Percentiles rank a stretch among this genome's conserved stretches.
Evolutionary conservation across 768 basidiomycete species (phyloP).

Genomic region (Amanita exitialis): DNA sequence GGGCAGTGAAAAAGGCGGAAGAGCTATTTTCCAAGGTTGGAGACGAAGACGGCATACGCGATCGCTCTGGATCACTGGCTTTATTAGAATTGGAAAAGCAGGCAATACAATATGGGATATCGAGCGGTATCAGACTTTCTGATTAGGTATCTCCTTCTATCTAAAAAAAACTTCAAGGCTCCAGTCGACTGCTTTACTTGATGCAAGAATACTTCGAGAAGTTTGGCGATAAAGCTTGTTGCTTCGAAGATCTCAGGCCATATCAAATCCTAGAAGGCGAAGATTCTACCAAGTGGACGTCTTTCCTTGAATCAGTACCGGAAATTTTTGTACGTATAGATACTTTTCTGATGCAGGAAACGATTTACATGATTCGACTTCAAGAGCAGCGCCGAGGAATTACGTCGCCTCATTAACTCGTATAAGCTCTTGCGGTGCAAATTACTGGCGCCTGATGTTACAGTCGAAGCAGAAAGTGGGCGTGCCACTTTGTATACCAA

Average conservation of each 20-base stretch:
- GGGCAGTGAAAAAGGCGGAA: conserved; percentile 31
- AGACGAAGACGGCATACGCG: conserved; percentile 55
- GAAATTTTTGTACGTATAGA: conserved; percentile 34
- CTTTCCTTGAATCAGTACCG: conserved; percentile 39
- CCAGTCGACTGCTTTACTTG: conserved; percentile 30
- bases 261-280: conserved; percentile 45
- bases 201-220: conserved; percentile 60
- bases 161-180: conserved; percentile 24
- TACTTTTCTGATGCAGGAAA: neutral
- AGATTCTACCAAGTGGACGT: conserved; percentile 38
- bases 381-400: conserved; percentile 40
- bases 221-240: conserved; percentile 76
- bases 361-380: neutral
- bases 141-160: neutral
- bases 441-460: conserved; percentile 38
- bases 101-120: conserved; percentile 34
- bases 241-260: conserved; percentile 75
- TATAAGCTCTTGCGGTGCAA: conserved; percentile 65
- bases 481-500: conserved; percentile 42
- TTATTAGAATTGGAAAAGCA: conserved; percentile 70
- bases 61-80: conserved; percentile 67
- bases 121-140: conserved; percentile 26
- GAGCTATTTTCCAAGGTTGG: conserved; percentile 47
- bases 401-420: conserved; percentile 64
- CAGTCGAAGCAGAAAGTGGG: conserved; percentile 43